Conservation (phyloP, 1,139 yeast species). For the Blastobotrys buckinghamii region DNA sequence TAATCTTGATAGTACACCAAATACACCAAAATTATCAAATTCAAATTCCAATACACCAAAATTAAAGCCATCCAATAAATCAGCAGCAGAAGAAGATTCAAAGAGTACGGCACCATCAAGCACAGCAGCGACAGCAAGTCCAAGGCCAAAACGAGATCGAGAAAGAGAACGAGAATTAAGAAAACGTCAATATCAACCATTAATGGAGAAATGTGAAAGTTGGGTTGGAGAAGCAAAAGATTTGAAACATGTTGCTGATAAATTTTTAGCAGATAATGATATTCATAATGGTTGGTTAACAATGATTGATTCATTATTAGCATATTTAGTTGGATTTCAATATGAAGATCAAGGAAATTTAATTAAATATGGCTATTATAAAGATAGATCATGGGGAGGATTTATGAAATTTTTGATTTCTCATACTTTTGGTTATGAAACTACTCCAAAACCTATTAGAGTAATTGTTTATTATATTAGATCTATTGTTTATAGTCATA, state of each 20-base stretch:
- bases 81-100: not conserved
- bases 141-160: not conserved
- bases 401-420: conserved; percentile 32
- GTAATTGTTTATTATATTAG: conserved; percentile 30
- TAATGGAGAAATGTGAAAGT: conserved; percentile 20
- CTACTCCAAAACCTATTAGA: not conserved
- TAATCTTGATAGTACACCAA: not conserved
- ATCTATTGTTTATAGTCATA: conserved; percentile 33
- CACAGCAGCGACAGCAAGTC: not conserved
- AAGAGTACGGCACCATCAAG: too few relatives aligned
- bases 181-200: not conserved
- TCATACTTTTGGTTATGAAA: conserved; percentile 11
- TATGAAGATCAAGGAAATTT: conserved; percentile 35
- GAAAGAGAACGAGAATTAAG: too few relatives aligned
- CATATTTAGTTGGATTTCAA: conserved; percentile 37
- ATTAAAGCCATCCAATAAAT: conserved; percentile 2
- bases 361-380: conserved; percentile 22
- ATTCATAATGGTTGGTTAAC: conserved; percentile 28
- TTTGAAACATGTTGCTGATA: conserved; percentile 34
- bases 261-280: conserved; percentile 22
- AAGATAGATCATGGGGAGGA: conserved; percentile 34
- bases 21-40: conserved; percentile 1
- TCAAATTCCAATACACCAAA: conserved; percentile 1
- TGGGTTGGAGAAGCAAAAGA: conserved; percentile 33
- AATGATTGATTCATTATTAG: conserved; percentile 34